phyloP scores from a whole-genome alignment of 1,284 basidiomycete species.

The Volvariella volvacea region DNA sequence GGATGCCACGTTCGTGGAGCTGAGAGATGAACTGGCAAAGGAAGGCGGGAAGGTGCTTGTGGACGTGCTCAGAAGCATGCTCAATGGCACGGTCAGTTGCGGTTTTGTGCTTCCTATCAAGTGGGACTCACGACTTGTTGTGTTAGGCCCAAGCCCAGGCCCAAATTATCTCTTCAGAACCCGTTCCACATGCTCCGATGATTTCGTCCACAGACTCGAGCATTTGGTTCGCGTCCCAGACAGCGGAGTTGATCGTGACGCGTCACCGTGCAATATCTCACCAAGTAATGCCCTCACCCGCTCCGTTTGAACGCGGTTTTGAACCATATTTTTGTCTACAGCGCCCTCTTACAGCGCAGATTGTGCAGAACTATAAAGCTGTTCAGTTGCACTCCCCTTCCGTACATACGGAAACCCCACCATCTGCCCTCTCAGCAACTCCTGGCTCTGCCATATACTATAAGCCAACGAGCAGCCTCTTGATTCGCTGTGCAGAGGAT shows the following conservation, averaged over 20 bases:
- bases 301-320: not conserved
- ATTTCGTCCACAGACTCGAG: constrained; percentile 50
- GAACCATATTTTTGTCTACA: constrained; percentile 14
- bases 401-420: constrained; percentile 15
- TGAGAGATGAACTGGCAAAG: constrained; percentile 58
- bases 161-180: constrained; percentile 24
- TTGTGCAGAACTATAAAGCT: constrained; percentile 22
- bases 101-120: not conserved
- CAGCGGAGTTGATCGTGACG: constrained; percentile 49
- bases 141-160: constrained; percentile 29
- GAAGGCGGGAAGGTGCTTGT: constrained; percentile 72
- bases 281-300: constrained; percentile 41
- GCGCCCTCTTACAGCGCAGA: constrained; percentile 39
- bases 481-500: constrained; percentile 44
- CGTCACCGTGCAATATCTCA: constrained; percentile 69
- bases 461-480: constrained; percentile 26
- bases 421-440: constrained; percentile 12
- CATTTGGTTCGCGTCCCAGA: constrained; percentile 52
- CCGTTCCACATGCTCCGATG: constrained; percentile 48
- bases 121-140: not conserved
- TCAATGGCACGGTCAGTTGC: constrained; percentile 40
- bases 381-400: constrained; percentile 40
- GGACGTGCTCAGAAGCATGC: constrained; percentile 59
- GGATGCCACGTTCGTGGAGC: constrained; percentile 41
- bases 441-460: constrained; percentile 39